These are phyloP conservation scores for Saccharomyces paradoxus DNA, from an alignment of 805 yeast species.

Conservation along the genomic window DNA sequence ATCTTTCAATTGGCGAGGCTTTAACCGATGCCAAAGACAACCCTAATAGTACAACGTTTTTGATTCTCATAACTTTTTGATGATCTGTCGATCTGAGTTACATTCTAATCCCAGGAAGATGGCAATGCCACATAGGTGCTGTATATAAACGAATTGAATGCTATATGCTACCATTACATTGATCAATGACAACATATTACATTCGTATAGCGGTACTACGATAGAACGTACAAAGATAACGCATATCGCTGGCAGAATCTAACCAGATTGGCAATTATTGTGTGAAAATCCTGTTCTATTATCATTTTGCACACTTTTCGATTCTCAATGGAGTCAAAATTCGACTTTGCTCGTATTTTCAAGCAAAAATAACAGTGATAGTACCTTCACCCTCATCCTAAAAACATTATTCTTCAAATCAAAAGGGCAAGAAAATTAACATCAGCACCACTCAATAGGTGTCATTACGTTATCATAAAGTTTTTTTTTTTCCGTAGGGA, in stretches of 20 bases:
- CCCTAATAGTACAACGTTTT: background rate
- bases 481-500: background rate
- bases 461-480: background rate
- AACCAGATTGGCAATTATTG: background rate
- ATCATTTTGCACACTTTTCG: background rate
- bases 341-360: background rate
- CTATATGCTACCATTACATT: background rate
- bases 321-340: background rate
- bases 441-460: background rate
- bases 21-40: background rate
- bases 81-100: background rate
- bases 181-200: background rate
- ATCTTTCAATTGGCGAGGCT: background rate
- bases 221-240: background rate
- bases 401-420: background rate
- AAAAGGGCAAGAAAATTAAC: background rate
- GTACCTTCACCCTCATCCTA: background rate
- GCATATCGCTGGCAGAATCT: background rate
- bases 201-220: background rate
- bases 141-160: background rate
- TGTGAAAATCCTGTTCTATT: background rate
- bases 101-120: background rate
- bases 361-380: background rate
- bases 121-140: background rate
- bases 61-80: background rate